A percentile compares a stretch with the other conserved stretches of the same genome.
Evolutionary conservation across 1,139 yeast species (phyloP).

Genomic region (Candida smagusa): DNA sequence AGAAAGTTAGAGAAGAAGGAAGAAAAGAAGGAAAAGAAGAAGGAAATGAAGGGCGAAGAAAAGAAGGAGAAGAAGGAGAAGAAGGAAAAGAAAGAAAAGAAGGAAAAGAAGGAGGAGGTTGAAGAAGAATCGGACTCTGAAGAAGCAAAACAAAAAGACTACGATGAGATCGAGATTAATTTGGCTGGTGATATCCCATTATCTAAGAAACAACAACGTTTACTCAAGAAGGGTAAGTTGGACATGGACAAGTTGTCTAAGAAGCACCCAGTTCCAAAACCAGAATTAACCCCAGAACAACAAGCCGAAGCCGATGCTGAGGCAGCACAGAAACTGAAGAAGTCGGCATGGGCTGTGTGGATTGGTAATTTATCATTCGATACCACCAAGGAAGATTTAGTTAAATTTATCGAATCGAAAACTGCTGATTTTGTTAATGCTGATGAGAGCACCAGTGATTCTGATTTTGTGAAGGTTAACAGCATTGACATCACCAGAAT

Average conservation of each 20-base stretch:
- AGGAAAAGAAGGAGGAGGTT: conserved; percentile 16
- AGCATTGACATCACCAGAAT: conserved; percentile 57
- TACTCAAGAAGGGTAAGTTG: conserved; percentile 75
- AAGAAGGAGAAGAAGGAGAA: conserved; percentile 2
- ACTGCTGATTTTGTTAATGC: conserved; percentile 32
- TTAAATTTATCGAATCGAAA: conserved; percentile 60
- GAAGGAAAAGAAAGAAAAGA: conserved; percentile 2
- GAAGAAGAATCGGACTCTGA: conserved; percentile 11
- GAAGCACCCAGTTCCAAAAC: conserved; percentile 46
- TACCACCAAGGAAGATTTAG: conserved; percentile 72
- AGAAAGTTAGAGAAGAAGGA: conserved; percentile 23
- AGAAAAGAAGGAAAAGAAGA: conserved; percentile 20
- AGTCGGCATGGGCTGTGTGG: conserved; percentile 80
- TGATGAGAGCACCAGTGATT: conserved; percentile 20
- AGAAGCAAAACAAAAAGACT: conserved; percentile 7
- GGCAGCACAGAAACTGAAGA: conserved; percentile 26
- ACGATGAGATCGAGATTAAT: conserved; percentile 76
- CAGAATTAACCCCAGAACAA: conserved; percentile 29
- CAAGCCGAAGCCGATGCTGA: conserved; percentile 24
- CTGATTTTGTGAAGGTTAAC: conserved; percentile 36
- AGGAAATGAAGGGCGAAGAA: conserved; percentile 9
- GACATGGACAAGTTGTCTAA: conserved; percentile 55
- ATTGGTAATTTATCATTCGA: conserved; percentile 88
- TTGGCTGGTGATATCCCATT: conserved; percentile 74
- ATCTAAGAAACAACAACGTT: conserved; percentile 88